Evolutionary conservation across 2,329 filamentous ascomycete species (phyloP), one percentile per base, ranked within the genome.

Genomic region (Zasmidium cellare): DNA sequence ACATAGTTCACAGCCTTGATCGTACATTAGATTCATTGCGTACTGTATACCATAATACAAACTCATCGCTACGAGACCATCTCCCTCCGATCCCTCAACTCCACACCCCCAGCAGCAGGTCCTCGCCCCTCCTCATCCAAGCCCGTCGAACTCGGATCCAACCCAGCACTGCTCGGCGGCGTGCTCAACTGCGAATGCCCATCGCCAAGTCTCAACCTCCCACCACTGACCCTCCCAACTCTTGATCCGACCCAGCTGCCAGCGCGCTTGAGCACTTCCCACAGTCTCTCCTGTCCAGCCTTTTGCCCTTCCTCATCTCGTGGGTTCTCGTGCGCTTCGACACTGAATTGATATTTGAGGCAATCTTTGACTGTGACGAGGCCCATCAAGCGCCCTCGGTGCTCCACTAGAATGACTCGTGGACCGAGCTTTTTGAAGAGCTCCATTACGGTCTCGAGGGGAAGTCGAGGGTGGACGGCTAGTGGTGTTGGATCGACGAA

Each of bases 351-450:
- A 70, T 96, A 97, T 73, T 94, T 96, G 56, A 99, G 79, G 66
- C 94, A 97, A 73, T 99, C 94, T 74, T 99, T 99, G 61, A 97
- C 90, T 0, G 94, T 99, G 0, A 99, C 90, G 0, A 99, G 81
- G 0, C 94, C 94, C 0, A 84, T 85, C 1, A 99, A 82, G 51
- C 85, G 85, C 14, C 94, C 94, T 58, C 90, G 89, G 71, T 96
- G 89, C 74, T 99, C 94, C 41, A 97, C 88, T 2, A 99, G 82
- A 51, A 99, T 93, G 5, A 97, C 92, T 1, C 94, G 85, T 0
- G 93, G 94, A 0, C 94, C 94, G 72, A 99, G 96, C 78, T 97
- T 99, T 74, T 93, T 93, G 80, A 99, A 99, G 11, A 99, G 82
- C 71, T 99, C 94, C 92, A 99, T 97, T 28, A 96, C 93, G 0